A percentile compares a stretch with the other conserved stretches of the same genome.
Conservation (phyloP, 495 filamentous ascomycete genomes). For the Hypoxylon cercidicola region DNA sequence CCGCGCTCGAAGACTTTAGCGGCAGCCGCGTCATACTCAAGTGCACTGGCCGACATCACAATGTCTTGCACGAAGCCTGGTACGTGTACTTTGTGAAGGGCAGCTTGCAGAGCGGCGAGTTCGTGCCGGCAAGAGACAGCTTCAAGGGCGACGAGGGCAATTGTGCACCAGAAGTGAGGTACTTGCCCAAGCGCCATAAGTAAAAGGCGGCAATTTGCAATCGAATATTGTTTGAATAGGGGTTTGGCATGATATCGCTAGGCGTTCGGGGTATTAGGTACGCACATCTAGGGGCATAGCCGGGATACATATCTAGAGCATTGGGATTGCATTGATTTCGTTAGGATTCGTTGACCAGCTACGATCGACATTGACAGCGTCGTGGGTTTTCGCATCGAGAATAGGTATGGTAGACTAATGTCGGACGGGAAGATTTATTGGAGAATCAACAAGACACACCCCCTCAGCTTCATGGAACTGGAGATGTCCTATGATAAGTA, state of each 20-base stretch:
- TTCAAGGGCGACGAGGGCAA: slow-evolving; percentile 51
- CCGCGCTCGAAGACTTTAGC: slow-evolving; percentile 69
- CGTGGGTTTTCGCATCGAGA: too few species aligned
- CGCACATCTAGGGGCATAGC: not conserved
- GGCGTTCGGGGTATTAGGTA: too few species aligned
- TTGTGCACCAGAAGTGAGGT: slow-evolving; percentile 49
- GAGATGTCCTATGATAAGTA: too few species aligned
- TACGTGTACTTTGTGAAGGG: slow-evolving; percentile 86
- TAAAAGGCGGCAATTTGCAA: not conserved
- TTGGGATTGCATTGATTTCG: too few species aligned
- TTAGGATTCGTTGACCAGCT: too few species aligned
- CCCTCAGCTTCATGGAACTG: too few species aligned
- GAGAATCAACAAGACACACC: too few species aligned
- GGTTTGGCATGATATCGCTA: slow-evolving; percentile 5
- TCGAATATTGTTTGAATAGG: slow-evolving; percentile 10
- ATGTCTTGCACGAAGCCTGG: slow-evolving; percentile 79
- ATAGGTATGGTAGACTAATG: too few species aligned
- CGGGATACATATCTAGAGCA: not conserved
- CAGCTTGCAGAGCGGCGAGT: slow-evolving; percentile 77
- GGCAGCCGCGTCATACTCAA: slow-evolving; percentile 75
- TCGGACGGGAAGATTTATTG: too few species aligned
- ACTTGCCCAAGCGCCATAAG: slow-evolving; percentile 51
- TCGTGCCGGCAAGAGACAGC: slow-evolving; percentile 64
- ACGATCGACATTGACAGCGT: too few species aligned
- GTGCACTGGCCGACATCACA: slow-evolving; percentile 62